Base-by-base conservation (phyloP, 495 filamentous ascomycete genomes). In the Penicillium dipodomyicola region DNA sequence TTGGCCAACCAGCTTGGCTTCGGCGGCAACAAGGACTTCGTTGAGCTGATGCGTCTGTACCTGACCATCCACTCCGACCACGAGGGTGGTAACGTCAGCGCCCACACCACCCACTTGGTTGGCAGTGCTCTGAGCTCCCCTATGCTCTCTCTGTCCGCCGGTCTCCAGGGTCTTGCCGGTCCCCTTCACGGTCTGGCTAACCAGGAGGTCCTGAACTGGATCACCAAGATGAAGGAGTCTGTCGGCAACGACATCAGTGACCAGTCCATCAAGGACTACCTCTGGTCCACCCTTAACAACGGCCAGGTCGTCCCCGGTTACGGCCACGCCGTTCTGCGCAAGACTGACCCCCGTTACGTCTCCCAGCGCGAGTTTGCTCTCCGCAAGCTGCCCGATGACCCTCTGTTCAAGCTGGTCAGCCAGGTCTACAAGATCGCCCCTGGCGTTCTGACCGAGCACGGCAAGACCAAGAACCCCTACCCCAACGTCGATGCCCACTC, bases 341-440 rank as follows among this genome's bases (percentile, higher is more conserved):
- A 97, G 90, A 97, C 94, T 54, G 94, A 98, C 73, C 94, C 94
- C 67, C 93, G 94, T 69, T 98, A 97, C 85, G 86, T 89, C 68
- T 94, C 93, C 59, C 94, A 97, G 82, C 90, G 94, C 76, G 88
- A 91, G 65, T 98, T 98, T 65, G 94, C 94, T 52, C 89, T 90
- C 64, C 87, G 85, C 79, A 85, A 93, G 72, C 88, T 97, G 70
- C 90, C 92, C 66, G 82, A 94, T 72, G 92, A 96, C 81, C 90
- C 91, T 62, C 96, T 98, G 91, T 98, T 96, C 90, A 89, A 97
- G 84, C 87, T 98, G 54, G 94, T 98, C 79, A 91, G 87, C 84
- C 92, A 97, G 80, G 93, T 97, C 62, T 97, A 96, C 87, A 97
- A 98, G 87, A 97, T 98, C 71, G 94, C 94, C 54, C 95, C 94